Evolutionary conservation across 306 rosid genomes (phyloP).

Genomic region (Inga leiocalycina): DNA sequence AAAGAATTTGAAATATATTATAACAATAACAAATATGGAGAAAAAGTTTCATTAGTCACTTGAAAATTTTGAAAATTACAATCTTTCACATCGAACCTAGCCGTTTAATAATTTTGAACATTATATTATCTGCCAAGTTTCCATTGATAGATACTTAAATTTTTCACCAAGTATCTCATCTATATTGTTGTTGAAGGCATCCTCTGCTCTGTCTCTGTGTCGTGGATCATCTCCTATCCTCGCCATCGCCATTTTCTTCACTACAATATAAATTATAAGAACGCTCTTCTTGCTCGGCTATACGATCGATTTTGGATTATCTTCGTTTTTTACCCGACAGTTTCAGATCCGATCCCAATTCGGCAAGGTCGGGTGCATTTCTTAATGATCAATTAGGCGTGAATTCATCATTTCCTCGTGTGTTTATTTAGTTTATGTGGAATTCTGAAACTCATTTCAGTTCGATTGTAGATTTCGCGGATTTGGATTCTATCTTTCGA

Average conservation of each 20-base stretch:
- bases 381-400: not conserved
- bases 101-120: conserved; percentile 14
- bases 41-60: not conserved
- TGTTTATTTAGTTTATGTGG: conserved; percentile 18
- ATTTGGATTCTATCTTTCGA: conserved; percentile 41
- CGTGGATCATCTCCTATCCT: conserved; percentile 39
- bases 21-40: not conserved
- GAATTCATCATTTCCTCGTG: not conserved
- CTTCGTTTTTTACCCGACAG: conserved; percentile 28
- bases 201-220: conserved; percentile 15
- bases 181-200: not conserved
- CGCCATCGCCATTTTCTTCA: conserved; percentile 26
- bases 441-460: conserved; percentile 27
- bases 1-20: no score
- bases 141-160: not conserved
- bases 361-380: conserved; percentile 46
- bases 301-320: conserved; percentile 33
- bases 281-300: conserved; percentile 14
- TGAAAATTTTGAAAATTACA: not conserved
- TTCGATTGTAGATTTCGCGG: conserved; percentile 42
- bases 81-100: not conserved
- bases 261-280: conserved; percentile 14
- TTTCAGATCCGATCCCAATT: conserved; percentile 63
- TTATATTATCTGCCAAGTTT: not conserved
- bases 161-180: not conserved